Conservation (phyloP, 2,329 filamentous ascomycete species). For the Dactylellina cionopaga region DNA sequence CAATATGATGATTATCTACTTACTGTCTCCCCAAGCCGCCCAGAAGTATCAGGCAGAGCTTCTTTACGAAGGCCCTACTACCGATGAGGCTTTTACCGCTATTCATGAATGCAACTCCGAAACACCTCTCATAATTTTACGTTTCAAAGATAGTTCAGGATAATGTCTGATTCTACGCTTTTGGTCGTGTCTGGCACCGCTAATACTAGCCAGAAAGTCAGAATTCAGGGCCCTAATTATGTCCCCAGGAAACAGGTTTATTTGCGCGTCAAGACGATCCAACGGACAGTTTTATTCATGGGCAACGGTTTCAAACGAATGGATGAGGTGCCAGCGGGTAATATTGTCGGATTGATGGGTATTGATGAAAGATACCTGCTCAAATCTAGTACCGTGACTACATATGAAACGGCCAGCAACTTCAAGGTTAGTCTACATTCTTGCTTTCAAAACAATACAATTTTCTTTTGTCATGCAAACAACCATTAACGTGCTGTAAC, state of each 20-base stretch:
- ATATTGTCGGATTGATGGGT: slow-evolving; percentile 99
- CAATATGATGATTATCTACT: slow-evolving; percentile 99
- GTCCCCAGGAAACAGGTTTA: slow-evolving; percentile 97
- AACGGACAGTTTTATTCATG: slow-evolving; percentile 99
- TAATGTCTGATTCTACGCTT: slow-evolving; percentile 99
- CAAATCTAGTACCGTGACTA: slow-evolving; percentile 99
- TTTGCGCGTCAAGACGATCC: slow-evolving; percentile 97
- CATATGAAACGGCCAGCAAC: slow-evolving; percentile 96
- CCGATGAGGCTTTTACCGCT: slow-evolving; percentile 91
- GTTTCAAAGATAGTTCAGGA: slow-evolving; percentile 99
- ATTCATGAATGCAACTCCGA: slow-evolving; percentile 99
- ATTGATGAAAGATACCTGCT: slow-evolving; percentile 99
- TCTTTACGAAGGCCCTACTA: slow-evolving; percentile 94
- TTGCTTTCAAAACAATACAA: slow-evolving; percentile 99
- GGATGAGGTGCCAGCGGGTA: slow-evolving; percentile 97
- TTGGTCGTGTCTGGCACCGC: slow-evolving; percentile 99
- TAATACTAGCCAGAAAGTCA: slow-evolving; percentile 97
- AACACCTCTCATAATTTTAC: slow-evolving; percentile 98
- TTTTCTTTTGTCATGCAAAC: slow-evolving; percentile 98
- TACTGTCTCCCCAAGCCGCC: slow-evolving; percentile 93
- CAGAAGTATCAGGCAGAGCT: slow-evolving; percentile 98
- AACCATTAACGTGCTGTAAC: too few species aligned
- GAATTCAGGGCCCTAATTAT: slow-evolving; percentile 99
- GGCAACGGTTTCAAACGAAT: slow-evolving; percentile 98
- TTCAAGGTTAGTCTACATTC: too few species aligned